Base-by-base conservation (phyloP, 352 stramenopile genomes). In the Globisporangium camurandrum region DNA sequence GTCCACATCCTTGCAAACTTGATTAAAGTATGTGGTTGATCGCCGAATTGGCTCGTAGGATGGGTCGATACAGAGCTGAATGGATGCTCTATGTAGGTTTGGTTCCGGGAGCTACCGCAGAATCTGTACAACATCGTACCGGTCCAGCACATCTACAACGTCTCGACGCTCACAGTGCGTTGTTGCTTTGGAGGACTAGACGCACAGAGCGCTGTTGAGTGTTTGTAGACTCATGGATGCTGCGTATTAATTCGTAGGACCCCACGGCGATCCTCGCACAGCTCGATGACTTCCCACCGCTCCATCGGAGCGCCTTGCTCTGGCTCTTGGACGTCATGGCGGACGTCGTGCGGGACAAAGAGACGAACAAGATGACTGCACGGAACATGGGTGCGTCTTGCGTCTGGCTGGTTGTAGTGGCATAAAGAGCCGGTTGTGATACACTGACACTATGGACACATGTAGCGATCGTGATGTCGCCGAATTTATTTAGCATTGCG, bases 271-370 rank as follows among this genome's bases (percentile, higher is more conserved):
- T 84, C n/a, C 40, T 84, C 8, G 22, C 57, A 20, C 61, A 56
- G 8, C 46, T 86, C 8, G 46, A 69, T 9, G 46, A 42, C 20
- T 77, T 75, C 41, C 81, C 62, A 11, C 28, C 43, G 8, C 54
- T 70, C 27, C 62, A 78, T 46, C 56, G 31, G 42, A 80, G 55
- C 39, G 51, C 90, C 10, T 40, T 87, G 24, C 48, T 82, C 0
- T 94, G 84, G 83, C 61, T 94, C 2, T 56, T 94, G 5, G 84
- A 94, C 34, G 50, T 94, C 20, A 69, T 91, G 54, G 79, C 62
- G 10, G 64, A 72, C 36, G 64, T 92, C 17, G 72, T 75, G 10
- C 55, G 51, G 36, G 53, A 89, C 51, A 55, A 90, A 41, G 52
- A 64, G 17, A 41, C 54, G 43, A 94, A 90, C 66, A 88, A 84